These are phyloP conservation scores for Tanacetum coccineum DNA, from an alignment of 129 eudicot genomes.

Conservation along the genomic window DNA sequence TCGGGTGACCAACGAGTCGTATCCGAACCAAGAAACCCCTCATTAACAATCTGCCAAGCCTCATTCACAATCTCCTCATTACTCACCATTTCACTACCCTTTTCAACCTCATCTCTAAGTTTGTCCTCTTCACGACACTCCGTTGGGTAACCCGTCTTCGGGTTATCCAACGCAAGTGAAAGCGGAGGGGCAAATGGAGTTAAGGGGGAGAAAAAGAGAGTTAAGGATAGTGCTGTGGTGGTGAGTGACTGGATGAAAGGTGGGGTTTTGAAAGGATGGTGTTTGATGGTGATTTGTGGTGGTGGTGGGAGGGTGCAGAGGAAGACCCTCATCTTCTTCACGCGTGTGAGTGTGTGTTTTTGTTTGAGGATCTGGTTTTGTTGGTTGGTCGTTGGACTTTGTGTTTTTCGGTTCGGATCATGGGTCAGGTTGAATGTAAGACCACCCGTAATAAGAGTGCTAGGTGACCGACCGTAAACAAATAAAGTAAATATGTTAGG, in stretches of 20 bases:
- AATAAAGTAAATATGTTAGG: too few relatives aligned
- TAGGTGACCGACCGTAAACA: too few relatives aligned
- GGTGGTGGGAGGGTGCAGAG: slow-evolving; percentile 26
- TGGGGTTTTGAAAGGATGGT: slow-evolving; percentile 9
- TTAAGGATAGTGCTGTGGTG: slow-evolving; percentile 46
- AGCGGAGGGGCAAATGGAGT: slow-evolving; percentile 29
- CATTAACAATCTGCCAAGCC: slow-evolving; percentile 92
- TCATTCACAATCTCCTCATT: slow-evolving; percentile 79
- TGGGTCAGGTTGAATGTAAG: too few relatives aligned
- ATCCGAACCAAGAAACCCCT: slow-evolving; percentile 57
- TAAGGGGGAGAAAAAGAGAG: slow-evolving; percentile 41
- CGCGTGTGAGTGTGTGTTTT: too few relatives aligned
- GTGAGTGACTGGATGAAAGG: slow-evolving; percentile 22
- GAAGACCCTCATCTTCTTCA: slow-evolving; percentile 54
- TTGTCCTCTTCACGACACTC: slow-evolving; percentile 51
- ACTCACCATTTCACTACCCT: slow-evolving; percentile 32
- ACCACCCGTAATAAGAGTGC: too few relatives aligned
- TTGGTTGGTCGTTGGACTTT: too few relatives aligned
- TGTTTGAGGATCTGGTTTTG: too few relatives aligned
- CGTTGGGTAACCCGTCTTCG: neutral
- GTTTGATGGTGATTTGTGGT: slow-evolving; percentile 11
- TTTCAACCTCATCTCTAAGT: slow-evolving; percentile 28
- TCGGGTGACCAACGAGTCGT: slow-evolving; percentile 76
- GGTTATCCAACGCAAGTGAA: slow-evolving; percentile 18
- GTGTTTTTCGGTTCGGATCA: too few relatives aligned